A percentile compares a stretch with the other conserved stretches of the same genome.
Conservation (phyloP, 306 rosid species). For the Carpinus viminea region DNA sequence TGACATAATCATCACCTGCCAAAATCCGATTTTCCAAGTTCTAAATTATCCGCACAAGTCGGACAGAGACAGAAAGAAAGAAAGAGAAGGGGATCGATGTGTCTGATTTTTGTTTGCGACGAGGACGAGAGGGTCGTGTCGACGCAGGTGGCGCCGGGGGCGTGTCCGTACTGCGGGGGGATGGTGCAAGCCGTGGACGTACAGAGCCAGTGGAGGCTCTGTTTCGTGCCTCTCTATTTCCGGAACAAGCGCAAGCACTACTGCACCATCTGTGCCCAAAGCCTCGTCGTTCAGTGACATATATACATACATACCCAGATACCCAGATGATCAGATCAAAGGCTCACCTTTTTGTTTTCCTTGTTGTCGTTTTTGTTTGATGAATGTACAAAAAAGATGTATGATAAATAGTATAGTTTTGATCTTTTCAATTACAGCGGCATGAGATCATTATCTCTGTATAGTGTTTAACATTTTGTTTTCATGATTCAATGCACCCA, state of each 20-base stretch:
- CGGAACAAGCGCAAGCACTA: slow-evolving; percentile 62
- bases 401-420: no score
- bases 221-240: slow-evolving; percentile 63
- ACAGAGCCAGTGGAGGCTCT: slow-evolving; percentile 62
- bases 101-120: slow-evolving; percentile 88
- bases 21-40: background rate
- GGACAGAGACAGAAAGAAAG: background rate
- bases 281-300: slow-evolving; percentile 39
- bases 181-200: slow-evolving; percentile 72
- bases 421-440: no score
- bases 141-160: slow-evolving; percentile 72
- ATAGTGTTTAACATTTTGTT: no score
- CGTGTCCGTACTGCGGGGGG: slow-evolving; percentile 83
- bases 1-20: background rate
- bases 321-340: background rate
- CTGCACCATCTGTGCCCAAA: slow-evolving; percentile 57
- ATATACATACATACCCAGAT: no score
- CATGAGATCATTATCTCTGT: no score
- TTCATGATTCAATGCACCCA: no score
- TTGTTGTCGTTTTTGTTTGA: background rate
- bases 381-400: no score
- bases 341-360: no score
- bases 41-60: background rate
- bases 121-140: slow-evolving; percentile 62
- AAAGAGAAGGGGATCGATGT: slow-evolving; percentile 39